A percentile compares a stretch with the other conserved stretches of the same genome.
Evolutionary conservation across 2,329 filamentous ascomycete genomes (phyloP).

Genomic region (Cladosporium sp.): DNA sequence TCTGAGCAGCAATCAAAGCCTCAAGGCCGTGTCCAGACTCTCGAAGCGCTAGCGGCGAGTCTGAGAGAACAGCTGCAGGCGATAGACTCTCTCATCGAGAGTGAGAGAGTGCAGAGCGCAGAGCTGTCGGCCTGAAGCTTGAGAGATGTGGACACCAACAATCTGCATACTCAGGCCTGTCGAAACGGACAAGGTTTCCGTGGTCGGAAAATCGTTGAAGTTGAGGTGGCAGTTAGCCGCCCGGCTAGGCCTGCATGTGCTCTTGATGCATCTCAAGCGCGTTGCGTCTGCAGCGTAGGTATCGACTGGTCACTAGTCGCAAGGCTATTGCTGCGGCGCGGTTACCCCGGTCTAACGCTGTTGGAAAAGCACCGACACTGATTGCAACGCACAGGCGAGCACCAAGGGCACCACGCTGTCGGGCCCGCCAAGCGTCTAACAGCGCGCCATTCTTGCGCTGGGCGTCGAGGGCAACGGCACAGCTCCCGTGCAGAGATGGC

Average conservation of each 20-base stretch:
- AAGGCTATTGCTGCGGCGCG: constrained; percentile 14
- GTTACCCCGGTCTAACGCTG: constrained; percentile 13
- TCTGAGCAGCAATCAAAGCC: neutral
- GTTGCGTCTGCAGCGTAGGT: neutral
- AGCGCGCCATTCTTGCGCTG: neutral
- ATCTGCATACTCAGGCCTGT: neutral
- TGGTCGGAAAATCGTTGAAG: neutral
- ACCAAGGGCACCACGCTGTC: neutral
- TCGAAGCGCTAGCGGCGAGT: constrained; percentile 4
- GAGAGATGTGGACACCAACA: constrained; percentile 6
- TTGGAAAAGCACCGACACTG: constrained; percentile 9
- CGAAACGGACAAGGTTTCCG: constrained; percentile 1
- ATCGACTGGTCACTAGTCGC: constrained; percentile 1
- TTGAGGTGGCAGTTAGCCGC: constrained; percentile 14
- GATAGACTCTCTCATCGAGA: constrained; percentile 5
- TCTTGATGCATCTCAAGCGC: constrained; percentile 13
- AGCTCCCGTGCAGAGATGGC: constrained; percentile 9
- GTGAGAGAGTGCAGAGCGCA: constrained; percentile 5
- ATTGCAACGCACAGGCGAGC: constrained; percentile 5
- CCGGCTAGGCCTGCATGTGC: constrained; percentile 10
- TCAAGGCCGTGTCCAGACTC: neutral
- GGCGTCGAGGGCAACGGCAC: constrained; percentile 12
- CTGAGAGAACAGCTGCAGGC: constrained; percentile 9
- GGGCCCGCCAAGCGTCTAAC: constrained; percentile 11
- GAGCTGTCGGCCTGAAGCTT: neutral